Evolutionary conservation across 495 filamentous ascomycete species (phyloP).

Genomic region (Neurospora pannonica): DNA sequence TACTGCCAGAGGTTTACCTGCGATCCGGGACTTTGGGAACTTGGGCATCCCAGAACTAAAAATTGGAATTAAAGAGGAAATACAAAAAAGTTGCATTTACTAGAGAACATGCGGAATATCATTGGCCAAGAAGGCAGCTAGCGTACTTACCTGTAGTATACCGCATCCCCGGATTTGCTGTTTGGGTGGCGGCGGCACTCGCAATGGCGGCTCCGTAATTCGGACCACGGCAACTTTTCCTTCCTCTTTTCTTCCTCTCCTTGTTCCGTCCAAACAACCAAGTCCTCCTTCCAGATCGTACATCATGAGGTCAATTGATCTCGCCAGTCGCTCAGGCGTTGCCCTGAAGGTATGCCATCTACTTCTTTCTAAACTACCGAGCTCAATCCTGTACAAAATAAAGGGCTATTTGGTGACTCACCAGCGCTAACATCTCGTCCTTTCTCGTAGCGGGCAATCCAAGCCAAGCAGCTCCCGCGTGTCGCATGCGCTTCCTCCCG

Average conservation of each 20-base stretch:
- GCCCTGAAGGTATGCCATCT: conserved; percentile 22
- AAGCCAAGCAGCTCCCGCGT: conserved; percentile 15
- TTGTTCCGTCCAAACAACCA: conserved; percentile 4
- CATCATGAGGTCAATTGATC: conserved; percentile 31
- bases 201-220: background rate
- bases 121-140: background rate
- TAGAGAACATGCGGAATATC: background rate
- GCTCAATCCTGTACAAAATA: background rate
- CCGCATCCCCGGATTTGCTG: background rate
- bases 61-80: background rate
- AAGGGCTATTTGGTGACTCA: background rate
- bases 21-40: background rate
- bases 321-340: conserved; percentile 27
- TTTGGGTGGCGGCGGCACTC: background rate
- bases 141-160: background rate
- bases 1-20: background rate
- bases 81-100: background rate
- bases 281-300: background rate
- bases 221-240: background rate
- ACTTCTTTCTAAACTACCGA: background rate
- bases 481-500: conserved; percentile 7
- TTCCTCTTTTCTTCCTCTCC: conserved; percentile 8
- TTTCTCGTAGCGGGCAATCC: conserved; percentile 18
- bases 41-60: background rate
- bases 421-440: background rate